Percentiles rank a stretch among this genome's conserved stretches.
These are phyloP conservation scores for Neopestalotiopsis sp. DNA, from an alignment of 2,329 filamentous ascomycete genomes.

Conservation along the genomic window DNA sequence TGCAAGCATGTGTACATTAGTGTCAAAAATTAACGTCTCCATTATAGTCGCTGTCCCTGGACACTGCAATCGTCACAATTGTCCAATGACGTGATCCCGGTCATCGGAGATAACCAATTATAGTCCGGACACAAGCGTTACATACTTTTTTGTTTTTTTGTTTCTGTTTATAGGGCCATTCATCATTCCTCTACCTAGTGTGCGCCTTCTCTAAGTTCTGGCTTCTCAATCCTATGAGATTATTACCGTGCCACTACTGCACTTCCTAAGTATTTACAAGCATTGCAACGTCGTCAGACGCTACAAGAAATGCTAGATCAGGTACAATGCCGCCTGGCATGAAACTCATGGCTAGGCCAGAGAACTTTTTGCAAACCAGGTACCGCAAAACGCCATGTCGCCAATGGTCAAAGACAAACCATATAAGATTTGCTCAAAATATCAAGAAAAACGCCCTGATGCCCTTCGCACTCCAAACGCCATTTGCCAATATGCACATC, in stretches of 20 bases:
- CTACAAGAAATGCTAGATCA: too few species aligned
- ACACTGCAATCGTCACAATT: background rate
- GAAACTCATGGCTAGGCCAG: background rate
- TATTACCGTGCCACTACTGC: too few species aligned
- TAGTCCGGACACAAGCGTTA: background rate
- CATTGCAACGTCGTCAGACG: too few species aligned
- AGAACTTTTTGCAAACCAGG: background rate
- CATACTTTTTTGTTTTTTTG: background rate
- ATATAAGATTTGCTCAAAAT: background rate
- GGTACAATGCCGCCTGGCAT: too few species aligned
- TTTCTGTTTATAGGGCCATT: background rate
- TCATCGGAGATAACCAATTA: slow-evolving; percentile 9
- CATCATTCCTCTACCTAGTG: too few species aligned
- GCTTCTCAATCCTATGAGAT: too few species aligned
- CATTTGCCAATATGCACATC: slow-evolving; percentile 2
- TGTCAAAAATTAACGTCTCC: slow-evolving; percentile 4
- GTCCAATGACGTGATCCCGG: slow-evolving; percentile 3
- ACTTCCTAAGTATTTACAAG: too few species aligned
- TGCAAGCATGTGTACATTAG: background rate
- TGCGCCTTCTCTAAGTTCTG: too few species aligned
- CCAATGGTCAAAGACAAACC: background rate
- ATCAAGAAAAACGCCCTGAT: background rate
- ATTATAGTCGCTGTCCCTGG: slow-evolving; percentile 2
- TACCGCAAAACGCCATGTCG: background rate
- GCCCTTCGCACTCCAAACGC: slow-evolving; percentile 2